Evolutionary conservation across 495 filamentous ascomycete genomes (phyloP).

Genomic region (Penicillium diatomitis): DNA sequence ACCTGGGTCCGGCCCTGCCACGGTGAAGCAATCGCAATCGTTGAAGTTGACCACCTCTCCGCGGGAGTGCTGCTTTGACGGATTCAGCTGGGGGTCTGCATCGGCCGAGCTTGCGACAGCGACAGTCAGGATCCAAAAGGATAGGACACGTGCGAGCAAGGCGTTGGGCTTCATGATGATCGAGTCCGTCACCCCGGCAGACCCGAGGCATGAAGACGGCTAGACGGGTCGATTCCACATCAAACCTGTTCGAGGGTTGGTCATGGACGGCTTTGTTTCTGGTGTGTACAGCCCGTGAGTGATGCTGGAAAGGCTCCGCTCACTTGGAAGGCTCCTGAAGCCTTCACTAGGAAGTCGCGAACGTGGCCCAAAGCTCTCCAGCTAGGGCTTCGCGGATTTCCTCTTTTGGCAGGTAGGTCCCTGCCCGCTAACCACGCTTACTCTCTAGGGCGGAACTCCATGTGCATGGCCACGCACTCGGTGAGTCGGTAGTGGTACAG

Average conservation of each 20-base stretch:
- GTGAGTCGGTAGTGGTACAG: no score
- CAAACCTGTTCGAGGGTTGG: no score
- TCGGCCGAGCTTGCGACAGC: neutral
- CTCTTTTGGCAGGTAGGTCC: conserved; percentile 2
- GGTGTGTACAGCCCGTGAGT: no score
- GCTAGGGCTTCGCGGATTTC: conserved; percentile 11
- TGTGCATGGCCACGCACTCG: no score
- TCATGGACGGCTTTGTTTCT: no score
- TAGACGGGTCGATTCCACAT: no score
- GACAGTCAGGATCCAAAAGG: neutral
- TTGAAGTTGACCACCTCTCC: conserved; percentile 1
- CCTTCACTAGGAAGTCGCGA: conserved; percentile 4
- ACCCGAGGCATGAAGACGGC: neutral
- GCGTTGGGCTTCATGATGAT: conserved; percentile 9
- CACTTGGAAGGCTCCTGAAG: neutral
- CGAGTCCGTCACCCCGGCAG: neutral
- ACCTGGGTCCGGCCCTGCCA: conserved; percentile 28
- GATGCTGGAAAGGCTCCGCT: no score
- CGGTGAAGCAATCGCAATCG: conserved; percentile 32
- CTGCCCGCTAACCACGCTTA: neutral
- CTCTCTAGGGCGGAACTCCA: no score
- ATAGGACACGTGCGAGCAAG: neutral
- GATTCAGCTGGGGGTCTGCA: neutral
- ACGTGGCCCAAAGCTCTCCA: neutral
- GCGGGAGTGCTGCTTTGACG: neutral